Evolutionary conservation across 2,329 filamentous ascomycete species (phyloP).

Genomic region (Huntiella bhutanensis): DNA sequence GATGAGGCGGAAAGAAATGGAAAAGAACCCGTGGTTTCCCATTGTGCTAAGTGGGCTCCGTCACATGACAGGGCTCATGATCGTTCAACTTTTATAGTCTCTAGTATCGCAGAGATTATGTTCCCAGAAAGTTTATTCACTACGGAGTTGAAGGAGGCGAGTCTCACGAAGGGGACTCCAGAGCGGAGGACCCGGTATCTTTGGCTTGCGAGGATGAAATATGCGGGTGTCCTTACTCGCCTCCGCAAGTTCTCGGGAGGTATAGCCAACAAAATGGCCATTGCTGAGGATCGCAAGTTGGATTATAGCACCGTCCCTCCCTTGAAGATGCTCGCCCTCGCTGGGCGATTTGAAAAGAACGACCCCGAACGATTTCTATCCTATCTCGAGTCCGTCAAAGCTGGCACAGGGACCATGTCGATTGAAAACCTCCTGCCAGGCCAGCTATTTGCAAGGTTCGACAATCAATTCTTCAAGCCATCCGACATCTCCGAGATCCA

Average conservation of each 20-base stretch:
- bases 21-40: constrained; percentile 27
- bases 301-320: too few relatives aligned
- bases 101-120: constrained; percentile 36
- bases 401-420: too few relatives aligned
- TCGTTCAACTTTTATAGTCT: constrained; percentile 36
- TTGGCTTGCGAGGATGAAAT: constrained; percentile 32
- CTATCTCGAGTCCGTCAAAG: too few relatives aligned
- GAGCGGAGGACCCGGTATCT: constrained; percentile 27
- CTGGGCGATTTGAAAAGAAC: too few relatives aligned
- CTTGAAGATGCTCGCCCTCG: too few relatives aligned
- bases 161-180: constrained; percentile 10
- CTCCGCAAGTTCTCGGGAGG: constrained; percentile 33
- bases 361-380: too few relatives aligned
- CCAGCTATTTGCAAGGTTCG: too few relatives aligned
- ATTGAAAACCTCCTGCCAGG: too few relatives aligned
- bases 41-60: constrained; percentile 43
- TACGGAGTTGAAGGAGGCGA: constrained; percentile 17
- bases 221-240: constrained; percentile 30
- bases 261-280: constrained; percentile 24
- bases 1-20: constrained; percentile 20
- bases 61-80: constrained; percentile 37
- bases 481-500: too few relatives aligned
- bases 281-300: too few relatives aligned
- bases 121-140: constrained; percentile 21
- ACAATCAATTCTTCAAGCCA: too few relatives aligned